These are phyloP conservation scores for Allium fistulosum DNA, from an alignment of 106 monocot species.

Conservation along the genomic window DNA sequence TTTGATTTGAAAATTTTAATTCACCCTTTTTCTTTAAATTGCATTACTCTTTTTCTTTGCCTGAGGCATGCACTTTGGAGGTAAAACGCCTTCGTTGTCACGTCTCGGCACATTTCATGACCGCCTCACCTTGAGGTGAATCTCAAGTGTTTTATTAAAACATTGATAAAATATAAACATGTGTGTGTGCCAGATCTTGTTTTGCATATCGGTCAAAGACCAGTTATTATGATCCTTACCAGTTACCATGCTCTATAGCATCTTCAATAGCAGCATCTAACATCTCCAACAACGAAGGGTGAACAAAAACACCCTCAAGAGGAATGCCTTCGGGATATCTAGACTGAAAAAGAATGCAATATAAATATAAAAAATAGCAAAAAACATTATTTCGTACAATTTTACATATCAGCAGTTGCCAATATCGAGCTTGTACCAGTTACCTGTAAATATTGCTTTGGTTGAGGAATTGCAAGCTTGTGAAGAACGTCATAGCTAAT, in stretches of 20 bases:
- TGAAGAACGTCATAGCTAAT: conserved; percentile 74
- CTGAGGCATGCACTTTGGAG: too few relatives aligned
- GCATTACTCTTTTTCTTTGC: too few relatives aligned
- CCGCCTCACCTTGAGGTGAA: too few relatives aligned
- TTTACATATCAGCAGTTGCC: neutral
- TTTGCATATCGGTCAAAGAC: neutral
- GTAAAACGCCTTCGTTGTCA: too few relatives aligned
- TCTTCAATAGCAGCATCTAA: conserved; percentile 87
- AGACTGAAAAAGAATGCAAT: conserved; percentile 39
- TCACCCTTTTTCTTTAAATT: too few relatives aligned
- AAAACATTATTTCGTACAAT: conserved; percentile 1
- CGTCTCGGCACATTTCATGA: too few relatives aligned
- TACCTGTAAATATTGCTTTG: conserved; percentile 96
- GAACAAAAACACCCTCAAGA: conserved; percentile 74
- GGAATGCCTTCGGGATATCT: conserved; percentile 91
- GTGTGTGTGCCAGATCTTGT: neutral
- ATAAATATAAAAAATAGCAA: neutral
- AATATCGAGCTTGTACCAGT: conserved; percentile 9
- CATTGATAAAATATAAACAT: neutral
- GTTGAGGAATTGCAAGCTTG: conserved; percentile 90
- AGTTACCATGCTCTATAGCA: conserved; percentile 78
- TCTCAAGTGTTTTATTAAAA: neutral
- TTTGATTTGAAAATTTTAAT: too few relatives aligned
- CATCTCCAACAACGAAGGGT: conserved; percentile 89
- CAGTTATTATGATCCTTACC: conserved; percentile 26